These are phyloP conservation scores for Linderina pennispora DNA, from an alignment of 192 early-diverging fungal genomes.

Conservation along the genomic window DNA sequence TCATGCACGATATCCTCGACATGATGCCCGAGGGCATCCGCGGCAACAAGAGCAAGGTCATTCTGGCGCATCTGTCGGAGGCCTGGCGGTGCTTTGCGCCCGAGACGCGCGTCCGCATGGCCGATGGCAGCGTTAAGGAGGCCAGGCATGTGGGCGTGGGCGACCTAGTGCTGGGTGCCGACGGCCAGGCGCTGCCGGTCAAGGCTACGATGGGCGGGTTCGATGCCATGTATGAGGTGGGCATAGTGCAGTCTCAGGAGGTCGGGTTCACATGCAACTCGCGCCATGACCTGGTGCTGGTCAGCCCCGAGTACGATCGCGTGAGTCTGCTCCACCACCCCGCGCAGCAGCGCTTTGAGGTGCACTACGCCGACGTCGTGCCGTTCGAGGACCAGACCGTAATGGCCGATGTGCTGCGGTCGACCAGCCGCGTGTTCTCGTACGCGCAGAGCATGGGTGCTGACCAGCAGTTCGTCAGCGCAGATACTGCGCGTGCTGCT, in stretches of 20 bases:
- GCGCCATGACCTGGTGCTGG: slow-evolving; percentile 21
- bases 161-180: slow-evolving; percentile 12
- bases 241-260: slow-evolving; percentile 2
- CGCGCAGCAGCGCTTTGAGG: slow-evolving; percentile 1
- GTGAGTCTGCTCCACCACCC: slow-evolving; percentile 6
- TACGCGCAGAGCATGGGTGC: background rate
- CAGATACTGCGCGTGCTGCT: slow-evolving; percentile 1
- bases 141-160: slow-evolving; percentile 12
- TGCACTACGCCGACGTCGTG: slow-evolving; percentile 22
- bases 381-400: slow-evolving; percentile 7
- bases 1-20: slow-evolving; percentile 98
- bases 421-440: slow-evolving; percentile 4
- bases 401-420: slow-evolving; percentile 3
- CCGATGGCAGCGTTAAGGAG: slow-evolving; percentile 13
- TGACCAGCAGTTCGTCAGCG: no score
- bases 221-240: slow-evolving; percentile 21
- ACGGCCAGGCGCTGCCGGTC: slow-evolving; percentile 15
- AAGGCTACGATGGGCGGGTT: slow-evolving; percentile 9
- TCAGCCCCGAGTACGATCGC: slow-evolving; percentile 7
- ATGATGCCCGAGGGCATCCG: slow-evolving; percentile 99
- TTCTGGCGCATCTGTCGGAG: slow-evolving; percentile 94
- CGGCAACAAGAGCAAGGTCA: slow-evolving; percentile 91
- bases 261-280: slow-evolving; percentile 26
- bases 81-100: slow-evolving; percentile 72
- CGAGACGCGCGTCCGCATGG: slow-evolving; percentile 20